Percentiles rank a stretch among this genome's conserved stretches.
phyloP scores from a whole-genome alignment of 202 grass and related monocot genomes.

The Eragrostis tef region DNA sequence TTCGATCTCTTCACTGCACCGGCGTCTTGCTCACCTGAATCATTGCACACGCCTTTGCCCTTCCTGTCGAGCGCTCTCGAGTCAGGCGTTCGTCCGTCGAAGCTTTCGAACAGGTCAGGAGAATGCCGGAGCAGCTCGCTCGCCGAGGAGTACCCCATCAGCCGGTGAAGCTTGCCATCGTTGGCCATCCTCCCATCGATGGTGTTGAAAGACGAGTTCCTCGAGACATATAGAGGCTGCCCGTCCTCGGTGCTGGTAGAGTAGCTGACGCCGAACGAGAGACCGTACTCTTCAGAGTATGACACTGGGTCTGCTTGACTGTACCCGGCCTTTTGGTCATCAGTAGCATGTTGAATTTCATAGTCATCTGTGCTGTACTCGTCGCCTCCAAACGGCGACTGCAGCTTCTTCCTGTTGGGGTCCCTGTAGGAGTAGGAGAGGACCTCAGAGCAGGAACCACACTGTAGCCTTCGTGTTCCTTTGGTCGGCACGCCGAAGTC shows the following conservation, averaged over 20 bases:
- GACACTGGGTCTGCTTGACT: slow-evolving; percentile 58
- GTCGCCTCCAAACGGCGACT: slow-evolving; percentile 42
- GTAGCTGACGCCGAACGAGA: slow-evolving; percentile 59
- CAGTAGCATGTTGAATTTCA: not conserved
- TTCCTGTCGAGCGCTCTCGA: slow-evolving; percentile 38
- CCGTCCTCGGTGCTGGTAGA: slow-evolving; percentile 57
- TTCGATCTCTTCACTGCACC: slow-evolving; percentile 36
- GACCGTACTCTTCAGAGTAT: slow-evolving; percentile 70
- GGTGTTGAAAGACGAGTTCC: slow-evolving; percentile 72
- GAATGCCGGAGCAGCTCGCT: slow-evolving; percentile 61
- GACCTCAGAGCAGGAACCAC: slow-evolving; percentile 68
- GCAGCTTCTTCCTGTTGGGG: slow-evolving; percentile 35
- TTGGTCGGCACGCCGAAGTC: slow-evolving; percentile 59
- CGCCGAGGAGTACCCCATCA: slow-evolving; percentile 90
- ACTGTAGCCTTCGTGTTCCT: slow-evolving; percentile 59
- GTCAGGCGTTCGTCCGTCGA: slow-evolving; percentile 29
- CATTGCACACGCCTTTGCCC: slow-evolving; percentile 55
- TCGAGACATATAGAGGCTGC: slow-evolving; percentile 64
- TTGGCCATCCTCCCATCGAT: slow-evolving; percentile 22
- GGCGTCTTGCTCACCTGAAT: not conserved
- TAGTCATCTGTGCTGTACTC: slow-evolving; percentile 50
- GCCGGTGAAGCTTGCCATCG: slow-evolving; percentile 65
- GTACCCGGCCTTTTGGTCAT: not conserved
- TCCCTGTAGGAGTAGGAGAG: slow-evolving; percentile 75
- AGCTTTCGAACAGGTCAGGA: slow-evolving; percentile 60